A percentile compares a stretch with the other conserved stretches of the same genome.
These are phyloP conservation scores for Saururus chinensis DNA, from an alignment of 164 flowering plant genomes.

Conservation along the genomic window DNA sequence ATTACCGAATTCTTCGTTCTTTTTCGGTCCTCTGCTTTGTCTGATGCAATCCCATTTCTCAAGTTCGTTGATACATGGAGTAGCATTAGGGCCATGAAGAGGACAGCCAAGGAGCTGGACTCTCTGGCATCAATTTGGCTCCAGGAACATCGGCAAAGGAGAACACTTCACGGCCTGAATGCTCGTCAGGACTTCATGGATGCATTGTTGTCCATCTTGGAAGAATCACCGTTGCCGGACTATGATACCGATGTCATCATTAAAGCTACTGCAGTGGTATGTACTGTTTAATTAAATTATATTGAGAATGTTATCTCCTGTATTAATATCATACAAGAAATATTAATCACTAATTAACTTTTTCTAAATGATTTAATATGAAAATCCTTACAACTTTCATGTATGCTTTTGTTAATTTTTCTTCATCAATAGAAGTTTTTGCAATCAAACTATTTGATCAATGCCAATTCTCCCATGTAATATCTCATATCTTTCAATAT, in stretches of 20 bases:
- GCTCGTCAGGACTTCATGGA: constrained; percentile 20
- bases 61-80: constrained; percentile 27
- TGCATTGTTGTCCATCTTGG: constrained; percentile 18
- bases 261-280: constrained; percentile 24
- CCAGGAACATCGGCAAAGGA: constrained; percentile 16
- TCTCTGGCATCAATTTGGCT: constrained; percentile 11
- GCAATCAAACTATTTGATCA: too few relatives aligned
- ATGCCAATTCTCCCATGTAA: too few relatives aligned
- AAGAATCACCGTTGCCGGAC: background rate
- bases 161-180: background rate
- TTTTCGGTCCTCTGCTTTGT: constrained; percentile 10
- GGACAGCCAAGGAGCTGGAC: constrained; percentile 16
- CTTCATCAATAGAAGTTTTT: too few relatives aligned
- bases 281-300: too few relatives aligned
- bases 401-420: too few relatives aligned
- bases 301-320: too few relatives aligned
- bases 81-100: constrained; percentile 17
- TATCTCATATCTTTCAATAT: too few relatives aligned
- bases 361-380: too few relatives aligned
- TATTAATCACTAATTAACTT: too few relatives aligned
- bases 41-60: constrained; percentile 27
- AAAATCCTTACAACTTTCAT: too few relatives aligned
- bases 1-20: constrained; percentile 9
- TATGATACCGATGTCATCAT: constrained; percentile 16
- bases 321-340: too few relatives aligned